Evolutionary conservation across 495 filamentous ascomycete species (phyloP).

Genomic region (Durotheca rogersii): DNA sequence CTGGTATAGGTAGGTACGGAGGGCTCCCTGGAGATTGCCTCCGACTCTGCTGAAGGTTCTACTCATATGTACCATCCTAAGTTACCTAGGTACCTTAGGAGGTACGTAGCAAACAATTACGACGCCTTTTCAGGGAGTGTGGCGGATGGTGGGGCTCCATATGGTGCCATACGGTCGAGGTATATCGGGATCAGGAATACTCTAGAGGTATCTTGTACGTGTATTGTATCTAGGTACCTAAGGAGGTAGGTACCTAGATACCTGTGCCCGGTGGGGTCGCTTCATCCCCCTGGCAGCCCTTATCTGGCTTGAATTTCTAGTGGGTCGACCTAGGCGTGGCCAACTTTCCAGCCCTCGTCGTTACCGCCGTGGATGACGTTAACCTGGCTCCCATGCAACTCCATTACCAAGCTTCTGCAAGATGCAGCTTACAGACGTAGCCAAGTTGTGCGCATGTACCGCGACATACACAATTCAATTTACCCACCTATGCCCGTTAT

Average conservation of each 20-base stretch:
- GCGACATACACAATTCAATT: no score
- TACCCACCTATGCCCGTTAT: no score
- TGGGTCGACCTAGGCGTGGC: conserved; percentile 11
- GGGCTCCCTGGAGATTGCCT: no score
- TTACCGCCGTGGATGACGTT: conserved; percentile 18
- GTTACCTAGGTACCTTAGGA: no score
- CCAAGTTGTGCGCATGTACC: conserved; percentile 11
- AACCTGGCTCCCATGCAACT: conserved; percentile 16
- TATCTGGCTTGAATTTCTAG: conserved; percentile 22
- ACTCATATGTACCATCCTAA: no score
- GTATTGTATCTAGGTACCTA: conserved; percentile 7
- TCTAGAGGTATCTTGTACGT: conserved; percentile 4
- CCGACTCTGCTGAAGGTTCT: no score
- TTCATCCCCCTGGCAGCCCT: conserved; percentile 7
- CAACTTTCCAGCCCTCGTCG: conserved; percentile 6
- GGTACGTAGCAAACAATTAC: no score
- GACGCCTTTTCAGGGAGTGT: no score
- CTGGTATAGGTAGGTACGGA: no score
- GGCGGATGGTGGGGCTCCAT: no score
- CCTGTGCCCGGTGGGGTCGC: conserved; percentile 1
- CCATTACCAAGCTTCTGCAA: conserved; percentile 19
- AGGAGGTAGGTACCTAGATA: conserved; percentile 8
- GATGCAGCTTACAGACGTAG: conserved; percentile 17
- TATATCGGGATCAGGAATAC: background rate
- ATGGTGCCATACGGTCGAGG: background rate